Evolutionary conservation across 2,329 filamentous ascomycete genomes (phyloP).

Genomic region (Ciborinia camelliae): DNA sequence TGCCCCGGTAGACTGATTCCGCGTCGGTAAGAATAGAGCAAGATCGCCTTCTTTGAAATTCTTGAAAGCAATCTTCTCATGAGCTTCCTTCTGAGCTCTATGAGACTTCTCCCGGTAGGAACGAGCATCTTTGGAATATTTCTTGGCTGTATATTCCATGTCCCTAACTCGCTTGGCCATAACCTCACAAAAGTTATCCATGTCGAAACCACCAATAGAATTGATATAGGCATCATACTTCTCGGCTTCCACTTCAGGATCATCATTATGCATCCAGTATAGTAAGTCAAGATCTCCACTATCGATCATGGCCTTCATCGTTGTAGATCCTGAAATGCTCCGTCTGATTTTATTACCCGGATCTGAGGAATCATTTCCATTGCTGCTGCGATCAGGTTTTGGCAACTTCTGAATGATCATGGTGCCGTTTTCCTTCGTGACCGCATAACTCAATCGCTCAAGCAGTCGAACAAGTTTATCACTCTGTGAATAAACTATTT

Average conservation of each 20-base stretch:
- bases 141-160: conserved; percentile 86
- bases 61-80: conserved; percentile 93
- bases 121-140: conserved; percentile 86
- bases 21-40: conserved; percentile 87
- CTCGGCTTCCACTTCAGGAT: conserved; percentile 62
- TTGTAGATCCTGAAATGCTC: conserved; percentile 49
- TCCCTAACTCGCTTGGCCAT: conserved; percentile 89
- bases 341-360: conserved; percentile 51
- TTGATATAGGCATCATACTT: conserved; percentile 74
- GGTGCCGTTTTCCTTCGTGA: conserved; percentile 67
- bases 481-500: conserved; percentile 77
- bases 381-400: conserved; percentile 58
- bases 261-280: conserved; percentile 75
- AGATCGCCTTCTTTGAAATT: conserved; percentile 97
- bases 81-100: conserved; percentile 73
- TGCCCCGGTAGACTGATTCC: conserved; percentile 88
- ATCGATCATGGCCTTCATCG: conserved; percentile 54
- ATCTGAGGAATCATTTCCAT: conserved; percentile 57
- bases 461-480: conserved; percentile 79
- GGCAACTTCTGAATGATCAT: conserved; percentile 74
- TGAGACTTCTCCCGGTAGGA: conserved; percentile 86
- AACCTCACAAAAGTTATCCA: conserved; percentile 79
- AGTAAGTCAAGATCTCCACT: conserved; percentile 69
- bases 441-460: conserved; percentile 80
- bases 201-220: conserved; percentile 72